Evolutionary conservation across 2,329 filamentous ascomycete genomes (phyloP).

Genomic region (Arachnomyces sp.): DNA sequence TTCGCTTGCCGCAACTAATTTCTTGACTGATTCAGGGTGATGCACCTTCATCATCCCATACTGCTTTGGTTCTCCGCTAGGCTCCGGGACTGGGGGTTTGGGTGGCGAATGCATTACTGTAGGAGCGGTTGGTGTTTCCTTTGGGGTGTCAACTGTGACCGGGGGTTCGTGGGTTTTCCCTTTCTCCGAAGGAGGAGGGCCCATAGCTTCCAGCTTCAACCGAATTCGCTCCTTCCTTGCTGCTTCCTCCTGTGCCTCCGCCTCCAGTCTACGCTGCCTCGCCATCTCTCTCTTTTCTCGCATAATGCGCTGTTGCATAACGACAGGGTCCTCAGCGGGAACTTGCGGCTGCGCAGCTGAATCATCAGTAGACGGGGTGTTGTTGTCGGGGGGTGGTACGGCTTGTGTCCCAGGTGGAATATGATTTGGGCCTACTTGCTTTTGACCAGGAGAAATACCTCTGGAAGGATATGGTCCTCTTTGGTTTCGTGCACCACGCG

Average conservation of each 20-base stretch:
- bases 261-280: constrained; percentile 46
- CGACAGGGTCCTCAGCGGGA: constrained; percentile 36
- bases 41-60: constrained; percentile 58
- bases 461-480: constrained; percentile 13
- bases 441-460: constrained; percentile 24
- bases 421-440: constrained; percentile 21
- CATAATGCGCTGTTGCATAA: constrained; percentile 54
- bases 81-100: constrained; percentile 51
- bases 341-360: constrained; percentile 7
- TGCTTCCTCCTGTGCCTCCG: constrained; percentile 50
- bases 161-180: constrained; percentile 19
- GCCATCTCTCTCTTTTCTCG: constrained; percentile 52
- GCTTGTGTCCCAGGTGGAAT: constrained; percentile 13
- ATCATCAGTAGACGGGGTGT: background rate
- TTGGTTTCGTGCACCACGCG: constrained; percentile 16
- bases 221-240: constrained; percentile 52
- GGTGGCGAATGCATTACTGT: constrained; percentile 43
- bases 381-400: background rate
- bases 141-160: constrained; percentile 18
- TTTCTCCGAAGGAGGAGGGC: constrained; percentile 34
- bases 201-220: constrained; percentile 49
- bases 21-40: constrained; percentile 47
- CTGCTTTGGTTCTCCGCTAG: constrained; percentile 51
- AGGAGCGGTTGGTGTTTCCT: constrained; percentile 13
- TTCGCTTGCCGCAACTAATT: constrained; percentile 31